These are phyloP conservation scores for Pseudocercospora ulei DNA, from an alignment of 2,329 filamentous ascomycete species.

Conservation along the genomic window DNA sequence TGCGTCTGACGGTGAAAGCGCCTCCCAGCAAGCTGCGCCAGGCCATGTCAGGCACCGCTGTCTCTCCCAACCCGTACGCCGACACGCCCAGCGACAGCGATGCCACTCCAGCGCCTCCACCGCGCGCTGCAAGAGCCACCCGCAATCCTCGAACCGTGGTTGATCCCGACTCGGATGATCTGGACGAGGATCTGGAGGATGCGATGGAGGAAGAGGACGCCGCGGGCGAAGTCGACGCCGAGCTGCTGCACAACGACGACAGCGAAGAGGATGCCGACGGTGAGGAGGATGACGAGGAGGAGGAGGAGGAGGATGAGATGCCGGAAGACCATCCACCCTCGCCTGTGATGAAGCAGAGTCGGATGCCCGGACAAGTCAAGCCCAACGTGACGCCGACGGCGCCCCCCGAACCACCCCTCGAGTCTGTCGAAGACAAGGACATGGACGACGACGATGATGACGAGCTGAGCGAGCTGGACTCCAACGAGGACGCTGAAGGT, in stretches of 20 bases:
- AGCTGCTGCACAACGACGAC: constrained; percentile 34
- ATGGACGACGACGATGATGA: constrained; percentile 46
- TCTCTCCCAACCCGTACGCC: constrained; percentile 31
- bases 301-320: constrained; percentile 35
- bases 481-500: constrained; percentile 31
- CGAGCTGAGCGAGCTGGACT: constrained; percentile 37
- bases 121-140: constrained; percentile 28
- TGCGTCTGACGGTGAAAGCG: constrained; percentile 44
- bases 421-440: constrained; percentile 45
- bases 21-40: constrained; percentile 43
- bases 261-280: constrained; percentile 30
- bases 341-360: constrained; percentile 30
- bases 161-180: constrained; percentile 32
- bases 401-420: constrained; percentile 29
- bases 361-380: constrained; percentile 21
- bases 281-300: constrained; percentile 34
- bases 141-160: constrained; percentile 33
- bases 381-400: constrained; percentile 30
- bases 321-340: constrained; percentile 30
- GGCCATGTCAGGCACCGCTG: constrained; percentile 36
- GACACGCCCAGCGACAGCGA: constrained; percentile 31
- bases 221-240: constrained; percentile 33
- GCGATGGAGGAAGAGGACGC: constrained; percentile 21
- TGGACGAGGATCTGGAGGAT: constrained; percentile 23
- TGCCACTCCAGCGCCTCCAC: constrained; percentile 30